Evolutionary conservation across 805 yeast species (phyloP).

Genomic region (Nakazawaea ambrosiae): DNA sequence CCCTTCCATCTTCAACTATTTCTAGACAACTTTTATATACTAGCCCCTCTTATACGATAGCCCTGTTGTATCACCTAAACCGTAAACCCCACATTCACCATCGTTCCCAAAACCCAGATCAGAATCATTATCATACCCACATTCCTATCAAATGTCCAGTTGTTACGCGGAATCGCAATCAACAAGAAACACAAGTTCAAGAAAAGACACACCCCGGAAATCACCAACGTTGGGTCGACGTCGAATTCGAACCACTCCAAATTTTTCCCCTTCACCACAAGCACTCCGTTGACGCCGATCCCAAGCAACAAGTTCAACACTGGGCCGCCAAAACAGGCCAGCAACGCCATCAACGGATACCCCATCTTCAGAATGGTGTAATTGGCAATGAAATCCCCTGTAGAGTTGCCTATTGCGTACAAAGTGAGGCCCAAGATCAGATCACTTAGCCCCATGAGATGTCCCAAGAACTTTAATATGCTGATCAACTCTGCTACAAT

Average conservation of each 20-base stretch:
- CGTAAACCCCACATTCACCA: conserved; percentile 18
- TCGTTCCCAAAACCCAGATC: conserved; percentile 35
- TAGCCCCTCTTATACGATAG: background rate
- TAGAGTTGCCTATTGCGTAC: conserved; percentile 87
- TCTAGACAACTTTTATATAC: too few species aligned
- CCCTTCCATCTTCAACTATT: too few species aligned
- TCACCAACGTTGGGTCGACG: conserved; percentile 30
- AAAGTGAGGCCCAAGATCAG: conserved; percentile 82
- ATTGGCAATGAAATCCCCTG: conserved; percentile 85
- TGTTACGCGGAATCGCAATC: conserved; percentile 29
- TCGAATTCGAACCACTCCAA: conserved; percentile 19
- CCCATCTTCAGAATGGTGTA: conserved; percentile 76
- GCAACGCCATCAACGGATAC: conserved; percentile 83
- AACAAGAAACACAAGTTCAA: conserved; percentile 29
- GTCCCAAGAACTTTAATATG: conserved; percentile 53
- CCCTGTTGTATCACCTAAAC: too few species aligned
- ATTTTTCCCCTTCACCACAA: conserved; percentile 25
- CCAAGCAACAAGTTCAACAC: conserved; percentile 72
- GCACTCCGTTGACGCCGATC: conserved; percentile 66
- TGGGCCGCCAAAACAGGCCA: conserved; percentile 95
- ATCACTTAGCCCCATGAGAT: conserved; percentile 56
- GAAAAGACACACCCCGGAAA: conserved; percentile 35
- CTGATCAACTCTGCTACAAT: conserved; percentile 68
- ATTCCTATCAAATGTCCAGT: conserved; percentile 32
- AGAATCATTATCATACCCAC: conserved; percentile 32